phyloP scores from a whole-genome alignment of 345 rosid species.

The Diplotaxis tenuifolia region DNA sequence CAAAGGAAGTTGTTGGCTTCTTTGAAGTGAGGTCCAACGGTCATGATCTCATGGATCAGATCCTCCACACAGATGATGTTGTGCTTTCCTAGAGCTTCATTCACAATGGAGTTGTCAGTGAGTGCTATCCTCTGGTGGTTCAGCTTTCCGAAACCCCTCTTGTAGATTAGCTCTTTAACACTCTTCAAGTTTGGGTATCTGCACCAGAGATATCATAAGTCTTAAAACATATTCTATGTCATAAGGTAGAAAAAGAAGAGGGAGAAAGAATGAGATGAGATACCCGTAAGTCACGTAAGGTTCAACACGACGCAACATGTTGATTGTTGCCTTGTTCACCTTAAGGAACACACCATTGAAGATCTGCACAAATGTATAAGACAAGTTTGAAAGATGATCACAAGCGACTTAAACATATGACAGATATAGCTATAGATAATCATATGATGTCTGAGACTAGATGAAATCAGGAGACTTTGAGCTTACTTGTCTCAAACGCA shows the following conservation, averaged over 20 bases:
- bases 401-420: not conserved
- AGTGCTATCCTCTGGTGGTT: constrained; percentile 55
- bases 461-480: not conserved
- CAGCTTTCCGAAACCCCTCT: constrained; percentile 77
- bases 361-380: constrained; percentile 41
- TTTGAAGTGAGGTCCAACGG: constrained; percentile 70
- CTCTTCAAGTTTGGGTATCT: constrained; percentile 72
- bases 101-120: constrained; percentile 65
- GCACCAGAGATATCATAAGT: not conserved
- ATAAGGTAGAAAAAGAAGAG: not conserved
- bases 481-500: constrained; percentile 78
- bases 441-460: not conserved
- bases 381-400: not conserved
- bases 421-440: no score
- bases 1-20: constrained; percentile 85
- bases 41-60: constrained; percentile 82
- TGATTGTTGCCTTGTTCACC: constrained; percentile 47
- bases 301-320: constrained; percentile 84
- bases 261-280: not conserved
- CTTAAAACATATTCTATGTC: not conserved
- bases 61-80: constrained; percentile 75
- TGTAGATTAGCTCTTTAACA: constrained; percentile 74
- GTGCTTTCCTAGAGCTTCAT: constrained; percentile 62
- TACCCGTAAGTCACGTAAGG: constrained; percentile 89
- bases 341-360: constrained; percentile 88